phyloP scores from a whole-genome alignment of 768 basidiomycete genomes.

The Crucibulum laeve region DNA sequence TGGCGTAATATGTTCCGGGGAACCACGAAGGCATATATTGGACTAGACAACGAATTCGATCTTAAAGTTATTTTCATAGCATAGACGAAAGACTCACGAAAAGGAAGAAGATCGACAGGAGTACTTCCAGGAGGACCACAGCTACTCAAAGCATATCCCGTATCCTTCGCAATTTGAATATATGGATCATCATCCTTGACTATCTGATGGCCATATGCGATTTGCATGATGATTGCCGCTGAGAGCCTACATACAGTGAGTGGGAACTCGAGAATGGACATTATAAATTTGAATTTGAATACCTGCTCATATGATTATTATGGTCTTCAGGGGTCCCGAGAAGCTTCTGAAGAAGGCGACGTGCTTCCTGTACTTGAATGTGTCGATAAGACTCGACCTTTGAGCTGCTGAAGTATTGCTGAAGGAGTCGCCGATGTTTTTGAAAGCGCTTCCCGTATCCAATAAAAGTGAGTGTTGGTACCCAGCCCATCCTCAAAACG shows the following conservation, averaged over 20 bases:
- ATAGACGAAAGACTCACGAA: constrained; percentile 6
- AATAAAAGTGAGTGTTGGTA: constrained; percentile 8
- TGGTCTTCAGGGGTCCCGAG: neutral
- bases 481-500: constrained; percentile 11
- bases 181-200: neutral
- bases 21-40: constrained; percentile 34
- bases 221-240: neutral
- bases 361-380: constrained; percentile 9
- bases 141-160: neutral
- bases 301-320: neutral
- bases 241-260: neutral
- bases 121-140: constrained; percentile 10
- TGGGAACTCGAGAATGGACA: neutral
- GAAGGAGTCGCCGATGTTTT: constrained; percentile 12
- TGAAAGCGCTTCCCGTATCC: constrained; percentile 12
- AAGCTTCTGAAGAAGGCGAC: neutral
- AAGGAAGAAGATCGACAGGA: constrained; percentile 12
- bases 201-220: neutral
- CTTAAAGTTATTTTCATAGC: neutral
- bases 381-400: constrained; percentile 3
- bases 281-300: neutral
- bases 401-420: constrained; percentile 6
- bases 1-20: constrained; percentile 31
- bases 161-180: neutral
- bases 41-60: constrained; percentile 18